These are phyloP conservation scores for Samsoniella hepiali DNA, from an alignment of 2,329 filamentous ascomycete species.

Conservation along the genomic window DNA sequence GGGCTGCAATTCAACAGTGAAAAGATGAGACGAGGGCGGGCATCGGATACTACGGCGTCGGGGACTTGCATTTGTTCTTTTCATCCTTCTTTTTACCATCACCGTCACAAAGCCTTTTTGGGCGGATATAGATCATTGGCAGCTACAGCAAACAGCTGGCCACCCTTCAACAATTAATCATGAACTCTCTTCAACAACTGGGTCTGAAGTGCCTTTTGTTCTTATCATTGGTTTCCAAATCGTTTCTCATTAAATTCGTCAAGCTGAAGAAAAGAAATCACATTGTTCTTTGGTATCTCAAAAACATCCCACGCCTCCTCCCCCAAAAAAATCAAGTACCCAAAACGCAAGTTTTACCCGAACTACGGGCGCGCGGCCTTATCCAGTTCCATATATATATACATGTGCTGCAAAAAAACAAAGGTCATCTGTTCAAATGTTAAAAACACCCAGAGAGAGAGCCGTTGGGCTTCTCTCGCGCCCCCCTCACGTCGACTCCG, in stretches of 20 bases:
- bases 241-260: not conserved
- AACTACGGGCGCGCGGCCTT: too few species aligned
- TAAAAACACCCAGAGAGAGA: not conserved
- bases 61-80: not conserved
- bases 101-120: conserved; percentile 4
- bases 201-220: not conserved
- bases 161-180: conserved; percentile 2
- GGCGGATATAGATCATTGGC: not conserved
- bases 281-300: not conserved
- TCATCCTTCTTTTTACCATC: not conserved
- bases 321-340: too few species aligned
- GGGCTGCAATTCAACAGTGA: not conserved
- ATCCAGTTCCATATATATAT: too few species aligned
- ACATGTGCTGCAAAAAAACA: too few species aligned
- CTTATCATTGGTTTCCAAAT: too few species aligned
- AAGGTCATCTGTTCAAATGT: not conserved
- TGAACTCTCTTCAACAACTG: conserved; percentile 4
- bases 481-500: conserved; percentile 23
- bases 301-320: not conserved
- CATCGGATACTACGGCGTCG: not conserved
- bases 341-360: too few species aligned
- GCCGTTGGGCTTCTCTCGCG: too few species aligned
- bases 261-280: not conserved
- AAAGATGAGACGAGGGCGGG: not conserved
- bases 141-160: not conserved